phyloP scores from a whole-genome alignment of 352 stramenopile genomes.

The Sclerospora graminicola region DNA sequence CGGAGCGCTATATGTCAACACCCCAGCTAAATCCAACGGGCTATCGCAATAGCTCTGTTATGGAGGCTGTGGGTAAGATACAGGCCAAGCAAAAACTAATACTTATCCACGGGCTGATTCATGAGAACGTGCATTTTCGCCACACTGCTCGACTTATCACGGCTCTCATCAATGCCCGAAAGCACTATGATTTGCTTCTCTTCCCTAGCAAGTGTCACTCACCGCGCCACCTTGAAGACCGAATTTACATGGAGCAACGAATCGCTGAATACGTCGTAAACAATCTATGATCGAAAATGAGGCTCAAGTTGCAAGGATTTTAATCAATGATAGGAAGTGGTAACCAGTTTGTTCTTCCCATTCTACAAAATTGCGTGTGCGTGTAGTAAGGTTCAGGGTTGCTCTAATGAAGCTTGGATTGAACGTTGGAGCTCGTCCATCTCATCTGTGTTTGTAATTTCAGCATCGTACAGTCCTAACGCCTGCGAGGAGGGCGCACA shows the following conservation, averaged over 20 bases:
- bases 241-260: slow-evolving; percentile 93
- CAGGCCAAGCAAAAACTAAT: slow-evolving; percentile 84
- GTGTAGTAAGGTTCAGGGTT: slow-evolving; percentile 20
- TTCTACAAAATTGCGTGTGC: slow-evolving; percentile 8
- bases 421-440: slow-evolving; percentile 70
- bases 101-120: slow-evolving; percentile 94
- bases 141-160: slow-evolving; percentile 96
- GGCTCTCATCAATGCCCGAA: slow-evolving; percentile 87
- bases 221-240: slow-evolving; percentile 85
- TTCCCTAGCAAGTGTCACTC: slow-evolving; percentile 96
- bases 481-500: slow-evolving; percentile 17
- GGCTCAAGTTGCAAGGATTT: slow-evolving; percentile 2
- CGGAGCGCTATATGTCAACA: slow-evolving; percentile 95
- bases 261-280: slow-evolving; percentile 83
- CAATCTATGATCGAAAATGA: slow-evolving; percentile 45
- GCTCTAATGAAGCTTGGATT: slow-evolving; percentile 67
- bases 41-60: slow-evolving; percentile 87
- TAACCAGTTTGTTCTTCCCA: no score
- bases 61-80: slow-evolving; percentile 90
- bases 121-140: slow-evolving; percentile 98
- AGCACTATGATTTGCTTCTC: slow-evolving; percentile 94
- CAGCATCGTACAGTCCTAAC: slow-evolving; percentile 10
- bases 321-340: no score
- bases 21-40: slow-evolving; percentile 88
- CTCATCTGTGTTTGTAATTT: slow-evolving; percentile 36